Evolutionary conservation across 116 monocot species (phyloP).

Genomic region (Thalassia testudinum): DNA sequence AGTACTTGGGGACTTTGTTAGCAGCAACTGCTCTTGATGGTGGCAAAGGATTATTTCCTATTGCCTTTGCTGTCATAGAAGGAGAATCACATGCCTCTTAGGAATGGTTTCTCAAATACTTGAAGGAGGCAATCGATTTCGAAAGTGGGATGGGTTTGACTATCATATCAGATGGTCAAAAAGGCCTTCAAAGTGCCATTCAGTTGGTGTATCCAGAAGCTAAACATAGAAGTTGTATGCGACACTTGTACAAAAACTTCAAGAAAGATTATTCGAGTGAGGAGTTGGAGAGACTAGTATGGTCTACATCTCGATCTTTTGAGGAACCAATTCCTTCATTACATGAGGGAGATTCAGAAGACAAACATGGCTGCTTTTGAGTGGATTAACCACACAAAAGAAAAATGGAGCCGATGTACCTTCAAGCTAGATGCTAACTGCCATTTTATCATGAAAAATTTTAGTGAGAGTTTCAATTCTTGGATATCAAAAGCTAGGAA

Average conservation of each 20-base stretch:
- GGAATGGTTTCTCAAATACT: not conserved
- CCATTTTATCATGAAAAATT: not conserved
- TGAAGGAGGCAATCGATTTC: not conserved
- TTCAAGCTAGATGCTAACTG: not conserved
- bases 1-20: not conserved
- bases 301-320: not conserved
- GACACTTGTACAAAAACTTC: not conserved
- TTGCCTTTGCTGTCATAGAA: not conserved
- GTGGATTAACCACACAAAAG: not conserved
- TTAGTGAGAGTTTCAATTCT: not conserved
- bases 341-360: not conserved
- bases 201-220: not conserved
- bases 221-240: not conserved
- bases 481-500: not conserved
- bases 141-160: not conserved
- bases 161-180: not conserved
- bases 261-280: not conserved
- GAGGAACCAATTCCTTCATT: not conserved
- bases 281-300: not conserved
- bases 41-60: not conserved
- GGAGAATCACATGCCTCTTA: not conserved
- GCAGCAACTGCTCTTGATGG: not conserved
- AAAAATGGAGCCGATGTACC: not conserved
- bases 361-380: not conserved
- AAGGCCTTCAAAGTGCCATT: not conserved